phyloP scores from a whole-genome alignment of 2,329 filamentous ascomycete species.

The Ophiosphaerella korrae region DNA sequence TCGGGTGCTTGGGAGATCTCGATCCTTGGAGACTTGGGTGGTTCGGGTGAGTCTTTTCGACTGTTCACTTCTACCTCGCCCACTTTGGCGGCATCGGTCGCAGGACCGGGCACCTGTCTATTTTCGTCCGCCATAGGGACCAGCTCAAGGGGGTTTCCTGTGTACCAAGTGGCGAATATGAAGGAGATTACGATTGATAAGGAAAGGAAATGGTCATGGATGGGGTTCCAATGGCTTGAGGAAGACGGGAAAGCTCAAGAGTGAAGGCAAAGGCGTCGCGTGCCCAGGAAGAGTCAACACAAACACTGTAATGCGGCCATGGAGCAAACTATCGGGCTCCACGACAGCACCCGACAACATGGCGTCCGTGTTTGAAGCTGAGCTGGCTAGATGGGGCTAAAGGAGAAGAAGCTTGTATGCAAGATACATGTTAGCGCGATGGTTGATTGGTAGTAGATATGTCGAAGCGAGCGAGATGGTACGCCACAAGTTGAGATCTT shows the following conservation, averaged over 20 bases:
- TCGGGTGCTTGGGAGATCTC: neutral
- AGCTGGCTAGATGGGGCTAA: constrained; percentile 2
- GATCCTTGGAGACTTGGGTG: neutral
- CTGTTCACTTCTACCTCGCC: neutral
- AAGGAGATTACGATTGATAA: neutral
- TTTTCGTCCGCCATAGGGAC: constrained; percentile 3
- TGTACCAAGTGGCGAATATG: neutral
- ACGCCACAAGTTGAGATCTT: constrained; percentile 1
- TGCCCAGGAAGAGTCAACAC: constrained; percentile 4
- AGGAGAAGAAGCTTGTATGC: neutral
- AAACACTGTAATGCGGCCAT: constrained; percentile 5
- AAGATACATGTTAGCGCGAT: neutral
- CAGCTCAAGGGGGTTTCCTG: neutral
- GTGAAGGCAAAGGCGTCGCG: constrained; percentile 1
- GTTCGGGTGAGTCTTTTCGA: neutral
- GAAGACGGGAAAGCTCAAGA: constrained; percentile 1
- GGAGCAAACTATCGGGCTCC: neutral
- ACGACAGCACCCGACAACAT: constrained; percentile 9
- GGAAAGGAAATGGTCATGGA: neutral
- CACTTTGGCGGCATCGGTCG: neutral
- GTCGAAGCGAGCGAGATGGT: neutral
- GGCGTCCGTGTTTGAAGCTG: constrained; percentile 3
- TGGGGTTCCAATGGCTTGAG: neutral
- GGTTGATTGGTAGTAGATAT: neutral
- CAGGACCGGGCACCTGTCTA: neutral